Evolutionary conservation across 2,329 filamentous ascomycete species (phyloP).

Genomic region (Pseudogymnoascus sp.): DNA sequence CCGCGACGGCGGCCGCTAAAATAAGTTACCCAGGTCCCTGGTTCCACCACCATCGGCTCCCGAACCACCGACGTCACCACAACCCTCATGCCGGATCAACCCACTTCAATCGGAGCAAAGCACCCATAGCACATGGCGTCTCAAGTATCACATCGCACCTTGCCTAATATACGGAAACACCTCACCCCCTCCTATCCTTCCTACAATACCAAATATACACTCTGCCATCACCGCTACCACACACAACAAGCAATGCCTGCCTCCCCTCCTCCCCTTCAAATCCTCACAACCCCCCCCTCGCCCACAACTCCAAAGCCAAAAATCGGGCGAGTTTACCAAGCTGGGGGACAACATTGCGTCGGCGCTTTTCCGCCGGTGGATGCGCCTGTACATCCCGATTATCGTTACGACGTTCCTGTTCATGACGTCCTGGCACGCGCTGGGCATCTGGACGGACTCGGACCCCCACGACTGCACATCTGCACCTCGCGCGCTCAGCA

Average conservation of each 20-base stretch:
- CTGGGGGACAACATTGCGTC: no score
- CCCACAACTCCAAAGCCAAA: slow-evolving; percentile 19
- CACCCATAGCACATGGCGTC: neutral
- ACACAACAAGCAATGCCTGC: slow-evolving; percentile 7
- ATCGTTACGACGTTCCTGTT: no score
- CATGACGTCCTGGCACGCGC: no score
- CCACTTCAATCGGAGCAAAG: neutral
- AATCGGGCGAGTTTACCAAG: no score
- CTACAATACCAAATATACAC: neutral
- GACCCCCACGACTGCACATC: slow-evolving; percentile 55
- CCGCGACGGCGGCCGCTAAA: neutral
- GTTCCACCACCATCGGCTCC: neutral
- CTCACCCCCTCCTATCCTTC: neutral
- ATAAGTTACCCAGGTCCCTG: neutral
- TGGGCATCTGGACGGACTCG: no score
- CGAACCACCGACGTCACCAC: neutral
- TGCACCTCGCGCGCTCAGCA: slow-evolving; percentile 47
- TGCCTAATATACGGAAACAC: neutral
- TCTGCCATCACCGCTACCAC: neutral
- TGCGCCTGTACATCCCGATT: no score
- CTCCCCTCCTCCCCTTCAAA: neutral
- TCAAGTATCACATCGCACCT: neutral
- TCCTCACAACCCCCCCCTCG: slow-evolving; percentile 9
- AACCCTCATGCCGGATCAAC: neutral
- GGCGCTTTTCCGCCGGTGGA: no score